These are phyloP conservation scores for Piromyces finnis DNA, from an alignment of 192 early-diverging fungal genomes.

Conservation along the genomic window DNA sequence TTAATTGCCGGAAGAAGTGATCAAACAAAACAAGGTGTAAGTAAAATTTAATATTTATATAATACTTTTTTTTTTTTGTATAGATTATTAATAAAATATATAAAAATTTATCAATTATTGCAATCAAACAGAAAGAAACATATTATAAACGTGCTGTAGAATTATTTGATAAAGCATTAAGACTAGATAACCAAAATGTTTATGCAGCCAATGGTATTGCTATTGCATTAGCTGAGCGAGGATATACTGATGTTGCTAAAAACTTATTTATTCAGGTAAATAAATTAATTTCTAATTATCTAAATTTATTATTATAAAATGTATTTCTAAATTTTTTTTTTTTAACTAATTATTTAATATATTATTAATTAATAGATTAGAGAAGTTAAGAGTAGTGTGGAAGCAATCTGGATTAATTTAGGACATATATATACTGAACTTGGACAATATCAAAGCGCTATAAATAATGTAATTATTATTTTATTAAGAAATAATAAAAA, in stretches of 20 bases:
- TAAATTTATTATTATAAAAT: too few species aligned
- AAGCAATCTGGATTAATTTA: conserved; percentile 43
- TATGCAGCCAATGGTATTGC: conserved; percentile 75
- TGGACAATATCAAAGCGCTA: conserved; percentile 54
- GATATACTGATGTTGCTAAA: conserved; percentile 32
- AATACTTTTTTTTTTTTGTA: too few species aligned
- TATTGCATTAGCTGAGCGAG: conserved; percentile 60
- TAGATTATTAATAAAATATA: too few species aligned
- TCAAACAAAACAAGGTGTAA: not conserved
- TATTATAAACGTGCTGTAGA: conserved; percentile 53
- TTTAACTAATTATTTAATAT: too few species aligned
- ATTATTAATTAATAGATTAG: conserved; percentile 17
- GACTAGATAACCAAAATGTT: conserved; percentile 45
- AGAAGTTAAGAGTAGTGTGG: conserved; percentile 24
- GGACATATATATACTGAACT: conserved; percentile 59
- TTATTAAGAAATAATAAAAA: too few species aligned
- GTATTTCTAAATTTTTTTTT: too few species aligned
- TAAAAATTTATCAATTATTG: too few species aligned
- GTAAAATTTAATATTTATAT: too few species aligned
- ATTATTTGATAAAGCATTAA: conserved; percentile 61
- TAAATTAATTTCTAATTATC: too few species aligned
- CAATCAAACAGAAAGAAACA: conserved; percentile 3
- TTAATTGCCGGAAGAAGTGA: conserved; percentile 32
- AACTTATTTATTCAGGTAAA: conserved; percentile 38
- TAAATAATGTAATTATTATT: conserved; percentile 31